Conservation (phyloP, 495 filamentous ascomycete genomes). For the Lineolata rhizophorae region DNA sequence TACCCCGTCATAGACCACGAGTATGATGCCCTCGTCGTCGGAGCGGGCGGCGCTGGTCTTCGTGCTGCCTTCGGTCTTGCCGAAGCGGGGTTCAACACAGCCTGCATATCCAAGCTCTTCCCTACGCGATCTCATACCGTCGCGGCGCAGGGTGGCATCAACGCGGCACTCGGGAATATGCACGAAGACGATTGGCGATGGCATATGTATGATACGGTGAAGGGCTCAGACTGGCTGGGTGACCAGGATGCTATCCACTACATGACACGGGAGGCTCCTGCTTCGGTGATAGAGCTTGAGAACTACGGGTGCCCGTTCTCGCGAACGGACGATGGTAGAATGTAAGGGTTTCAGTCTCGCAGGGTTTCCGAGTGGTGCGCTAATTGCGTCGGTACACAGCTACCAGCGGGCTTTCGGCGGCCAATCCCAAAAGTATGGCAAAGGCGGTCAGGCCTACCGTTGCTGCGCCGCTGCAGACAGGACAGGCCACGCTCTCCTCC, state of each 20-base stretch:
- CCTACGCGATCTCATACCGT: slow-evolving; percentile 91
- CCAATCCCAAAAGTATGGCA: slow-evolving; percentile 84
- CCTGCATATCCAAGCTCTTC: slow-evolving; percentile 96
- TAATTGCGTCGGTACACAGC: slow-evolving; percentile 14
- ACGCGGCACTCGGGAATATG: slow-evolving; percentile 90
- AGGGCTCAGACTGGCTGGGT: slow-evolving; percentile 95
- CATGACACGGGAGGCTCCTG: slow-evolving; percentile 90
- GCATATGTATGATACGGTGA: slow-evolving; percentile 99
- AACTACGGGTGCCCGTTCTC: slow-evolving; percentile 97
- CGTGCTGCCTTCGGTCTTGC: slow-evolving; percentile 91
- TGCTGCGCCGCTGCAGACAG: slow-evolving; percentile 88
- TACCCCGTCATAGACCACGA: slow-evolving; percentile 66
- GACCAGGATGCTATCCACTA: slow-evolving; percentile 99
- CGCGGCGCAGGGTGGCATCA: slow-evolving; percentile 85
- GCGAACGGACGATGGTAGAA: slow-evolving; percentile 87
- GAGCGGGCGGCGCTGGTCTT: slow-evolving; percentile 82
- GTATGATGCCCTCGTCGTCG: slow-evolving; percentile 74
- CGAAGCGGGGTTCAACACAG: slow-evolving; percentile 94
- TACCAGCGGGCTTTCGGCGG: slow-evolving; percentile 97
- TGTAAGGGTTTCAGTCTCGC: slow-evolving; percentile 28
- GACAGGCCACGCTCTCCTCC: slow-evolving; percentile 88
- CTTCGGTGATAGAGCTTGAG: slow-evolving; percentile 82
- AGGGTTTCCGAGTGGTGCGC: slow-evolving; percentile 10
- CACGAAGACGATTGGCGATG: slow-evolving; percentile 92
- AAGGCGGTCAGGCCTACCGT: slow-evolving; percentile 92